These are phyloP conservation scores for Colletotrichum eremochloae DNA, from an alignment of 2,329 filamentous ascomycete species.

Conservation along the genomic window DNA sequence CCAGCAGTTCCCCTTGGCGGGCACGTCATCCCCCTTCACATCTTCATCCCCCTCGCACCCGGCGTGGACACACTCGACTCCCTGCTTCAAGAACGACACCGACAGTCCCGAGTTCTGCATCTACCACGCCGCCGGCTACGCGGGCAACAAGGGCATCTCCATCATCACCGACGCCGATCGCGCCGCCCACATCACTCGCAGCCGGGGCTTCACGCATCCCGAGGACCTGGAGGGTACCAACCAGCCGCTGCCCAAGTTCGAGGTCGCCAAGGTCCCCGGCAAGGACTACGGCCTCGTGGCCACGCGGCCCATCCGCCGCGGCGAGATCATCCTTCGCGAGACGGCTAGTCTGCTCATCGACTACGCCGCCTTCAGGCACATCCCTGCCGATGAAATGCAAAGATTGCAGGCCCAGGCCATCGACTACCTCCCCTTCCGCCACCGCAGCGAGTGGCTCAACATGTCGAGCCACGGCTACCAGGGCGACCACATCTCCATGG, in stretches of 20 bases:
- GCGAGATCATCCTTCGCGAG: conserved; percentile 55
- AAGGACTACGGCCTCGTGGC: conserved; percentile 62
- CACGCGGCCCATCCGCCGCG: conserved; percentile 50
- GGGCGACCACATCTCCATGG: conserved; percentile 46
- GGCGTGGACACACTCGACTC: conserved; percentile 28
- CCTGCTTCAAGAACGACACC: conserved; percentile 41
- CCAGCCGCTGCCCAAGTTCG: conserved; percentile 46
- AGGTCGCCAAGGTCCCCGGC: conserved; percentile 53
- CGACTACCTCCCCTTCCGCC: conserved; percentile 48
- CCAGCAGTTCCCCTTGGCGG: conserved; percentile 28
- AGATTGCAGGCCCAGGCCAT: conserved; percentile 51
- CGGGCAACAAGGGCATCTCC: conserved; percentile 53
- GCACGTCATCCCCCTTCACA: neutral
- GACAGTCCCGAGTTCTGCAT: conserved; percentile 48
- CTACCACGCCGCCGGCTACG: conserved; percentile 53
- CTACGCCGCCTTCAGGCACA: conserved; percentile 52
- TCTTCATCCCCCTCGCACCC: neutral
- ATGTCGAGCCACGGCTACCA: conserved; percentile 53
- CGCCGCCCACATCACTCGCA: conserved; percentile 48
- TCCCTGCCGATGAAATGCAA: conserved; percentile 47
- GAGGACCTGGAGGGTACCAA: conserved; percentile 46
- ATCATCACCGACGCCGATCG: conserved; percentile 53
- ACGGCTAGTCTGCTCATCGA: conserved; percentile 56
- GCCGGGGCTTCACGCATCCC: conserved; percentile 48
- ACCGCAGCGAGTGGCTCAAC: conserved; percentile 51